Evolutionary conservation across 768 basidiomycete genomes (phyloP).

Genomic region (Suillus brevipes): DNA sequence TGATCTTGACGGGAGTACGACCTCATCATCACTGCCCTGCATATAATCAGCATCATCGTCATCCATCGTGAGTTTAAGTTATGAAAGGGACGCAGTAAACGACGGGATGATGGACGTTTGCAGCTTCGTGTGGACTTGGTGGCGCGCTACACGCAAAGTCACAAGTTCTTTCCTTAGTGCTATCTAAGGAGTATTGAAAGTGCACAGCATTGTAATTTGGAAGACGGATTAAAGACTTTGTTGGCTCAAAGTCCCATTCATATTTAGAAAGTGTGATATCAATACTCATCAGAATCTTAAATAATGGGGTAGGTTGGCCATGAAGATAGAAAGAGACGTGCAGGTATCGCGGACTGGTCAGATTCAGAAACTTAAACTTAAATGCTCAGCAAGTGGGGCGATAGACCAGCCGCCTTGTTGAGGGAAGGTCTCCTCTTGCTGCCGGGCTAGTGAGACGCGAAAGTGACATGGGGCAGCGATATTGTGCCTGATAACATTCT

Average conservation of each 20-base stretch:
- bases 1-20: constrained; percentile 29
- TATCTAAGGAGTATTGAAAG: not conserved
- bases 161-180: not conserved
- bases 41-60: constrained; percentile 94
- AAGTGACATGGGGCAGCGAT: not conserved
- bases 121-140: not conserved
- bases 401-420: not conserved
- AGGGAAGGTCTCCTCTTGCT: not conserved
- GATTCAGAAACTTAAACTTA: not conserved
- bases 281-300: not conserved
- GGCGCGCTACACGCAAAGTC: not conserved
- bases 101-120: not conserved
- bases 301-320: not conserved
- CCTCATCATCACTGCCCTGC: constrained; percentile 87
- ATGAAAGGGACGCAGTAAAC: not conserved
- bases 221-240: not conserved
- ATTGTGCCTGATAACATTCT: not conserved
- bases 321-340: not conserved
- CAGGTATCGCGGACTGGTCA: not conserved
- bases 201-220: not conserved
- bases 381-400: not conserved
- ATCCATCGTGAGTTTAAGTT: constrained; percentile 55
- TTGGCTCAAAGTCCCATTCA: not conserved
- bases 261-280: not conserved
- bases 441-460: not conserved